phyloP scores from a whole-genome alignment of 345 rosid genomes.

The Bruguiera parviflora region DNA sequence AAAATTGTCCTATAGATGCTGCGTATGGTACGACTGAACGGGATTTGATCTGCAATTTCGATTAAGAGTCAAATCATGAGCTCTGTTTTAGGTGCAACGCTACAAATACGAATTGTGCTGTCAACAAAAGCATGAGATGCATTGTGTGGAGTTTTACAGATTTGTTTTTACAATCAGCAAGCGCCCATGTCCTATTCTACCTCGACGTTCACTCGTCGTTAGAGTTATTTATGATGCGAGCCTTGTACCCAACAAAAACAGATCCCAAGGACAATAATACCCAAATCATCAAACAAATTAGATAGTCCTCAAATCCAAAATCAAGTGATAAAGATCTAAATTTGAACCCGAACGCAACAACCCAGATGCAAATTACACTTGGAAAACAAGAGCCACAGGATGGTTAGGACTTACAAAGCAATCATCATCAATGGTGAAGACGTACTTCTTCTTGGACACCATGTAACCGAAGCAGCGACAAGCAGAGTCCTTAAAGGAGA shows the following conservation, averaged over 20 bases:
- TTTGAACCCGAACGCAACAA: not conserved
- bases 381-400: not conserved
- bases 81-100: not conserved
- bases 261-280: not conserved
- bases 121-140: not conserved
- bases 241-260: no score
- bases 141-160: not conserved
- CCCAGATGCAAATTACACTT: slow-evolving; percentile 14
- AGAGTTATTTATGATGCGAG: no score
- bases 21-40: no score
- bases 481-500: slow-evolving; percentile 94
- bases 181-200: no score
- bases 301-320: not conserved
- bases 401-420: slow-evolving; percentile 67
- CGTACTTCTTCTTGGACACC: slow-evolving; percentile 97
- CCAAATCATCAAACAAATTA: slow-evolving; percentile 8
- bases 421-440: slow-evolving; percentile 95
- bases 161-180: not conserved
- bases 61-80: not conserved
- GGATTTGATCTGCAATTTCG: not conserved
- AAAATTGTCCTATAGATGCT: no score
- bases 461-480: slow-evolving; percentile 97
- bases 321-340: slow-evolving; percentile 14
- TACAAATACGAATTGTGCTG: no score
- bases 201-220: no score